These are phyloP conservation scores for Citrus trifoliata DNA, from an alignment of 345 rosid species.

Conservation along the genomic window DNA sequence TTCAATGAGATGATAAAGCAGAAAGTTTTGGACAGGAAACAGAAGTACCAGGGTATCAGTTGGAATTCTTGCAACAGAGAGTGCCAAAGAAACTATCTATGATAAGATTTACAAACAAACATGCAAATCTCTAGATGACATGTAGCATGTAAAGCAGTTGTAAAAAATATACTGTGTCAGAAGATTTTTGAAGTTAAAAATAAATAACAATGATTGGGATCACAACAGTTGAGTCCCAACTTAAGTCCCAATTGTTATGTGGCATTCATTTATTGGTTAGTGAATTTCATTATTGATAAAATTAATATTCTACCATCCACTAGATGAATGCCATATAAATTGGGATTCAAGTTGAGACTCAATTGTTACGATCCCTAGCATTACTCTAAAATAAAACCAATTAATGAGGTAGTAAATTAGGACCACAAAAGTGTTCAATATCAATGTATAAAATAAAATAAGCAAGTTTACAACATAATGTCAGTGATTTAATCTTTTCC, in stretches of 20 bases:
- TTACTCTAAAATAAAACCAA: neutral
- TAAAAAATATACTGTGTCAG: neutral
- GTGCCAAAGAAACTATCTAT: neutral
- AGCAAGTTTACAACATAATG: neutral
- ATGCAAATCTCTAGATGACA: neutral
- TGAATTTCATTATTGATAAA: no score
- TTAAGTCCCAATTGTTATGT: no score
- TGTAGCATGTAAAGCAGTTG: neutral
- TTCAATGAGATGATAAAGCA: neutral
- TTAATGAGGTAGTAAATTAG: neutral
- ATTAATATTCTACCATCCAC: no score
- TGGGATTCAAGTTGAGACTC: no score
- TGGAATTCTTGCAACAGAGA: neutral
- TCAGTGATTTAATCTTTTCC: neutral
- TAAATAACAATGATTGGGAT: no score
- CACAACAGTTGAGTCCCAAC: no score
- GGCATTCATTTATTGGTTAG: no score
- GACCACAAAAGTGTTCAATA: neutral
- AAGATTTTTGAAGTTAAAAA: neutral
- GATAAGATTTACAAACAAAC: neutral
- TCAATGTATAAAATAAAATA: neutral
- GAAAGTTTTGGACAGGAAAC: neutral
- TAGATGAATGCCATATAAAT: no score
- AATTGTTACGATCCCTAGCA: no score
- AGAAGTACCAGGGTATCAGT: neutral